Evolutionary conservation across 768 basidiomycete genomes (phyloP).

Genomic region (Phallus indusiatus): DNA sequence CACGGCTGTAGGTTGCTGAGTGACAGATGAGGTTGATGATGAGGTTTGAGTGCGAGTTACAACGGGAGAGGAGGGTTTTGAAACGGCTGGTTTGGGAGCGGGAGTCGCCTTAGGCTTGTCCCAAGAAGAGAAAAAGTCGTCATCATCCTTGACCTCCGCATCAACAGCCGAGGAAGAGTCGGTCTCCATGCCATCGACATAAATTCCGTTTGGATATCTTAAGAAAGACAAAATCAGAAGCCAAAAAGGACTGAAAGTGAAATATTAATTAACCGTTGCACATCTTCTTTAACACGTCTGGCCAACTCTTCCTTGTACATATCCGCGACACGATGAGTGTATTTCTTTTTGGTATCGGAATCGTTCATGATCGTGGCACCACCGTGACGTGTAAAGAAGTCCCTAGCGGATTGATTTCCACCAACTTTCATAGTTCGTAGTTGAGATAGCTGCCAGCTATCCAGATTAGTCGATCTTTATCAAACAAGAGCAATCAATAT

Average conservation of each 20-base stretch:
- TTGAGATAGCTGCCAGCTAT: constrained; percentile 86
- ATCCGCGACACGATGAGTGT: constrained; percentile 73
- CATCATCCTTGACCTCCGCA: constrained; percentile 44
- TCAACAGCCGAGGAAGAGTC: constrained; percentile 21
- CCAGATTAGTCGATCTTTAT: constrained; percentile 86
- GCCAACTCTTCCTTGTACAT: constrained; percentile 90
- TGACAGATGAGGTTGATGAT: constrained; percentile 25
- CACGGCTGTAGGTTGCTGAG: constrained; percentile 32
- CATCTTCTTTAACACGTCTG: constrained; percentile 70
- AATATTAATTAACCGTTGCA: constrained; percentile 39
- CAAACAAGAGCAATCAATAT: neutral
- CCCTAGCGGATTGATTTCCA: constrained; percentile 77
- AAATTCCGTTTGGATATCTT: constrained; percentile 70
- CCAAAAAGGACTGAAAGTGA: neutral
- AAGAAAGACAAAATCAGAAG: neutral
- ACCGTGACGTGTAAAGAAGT: constrained; percentile 87
- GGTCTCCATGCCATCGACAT: constrained; percentile 72
- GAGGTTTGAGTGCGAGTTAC: constrained; percentile 36
- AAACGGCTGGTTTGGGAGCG: constrained; percentile 32
- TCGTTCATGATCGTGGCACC: constrained; percentile 60
- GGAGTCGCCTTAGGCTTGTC: constrained; percentile 67
- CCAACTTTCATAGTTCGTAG: constrained; percentile 95
- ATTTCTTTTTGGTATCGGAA: constrained; percentile 81
- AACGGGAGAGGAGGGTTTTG: constrained; percentile 40
- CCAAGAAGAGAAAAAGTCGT: constrained; percentile 97